Conservation (phyloP, 768 basidiomycete genomes). For the Leccinum subgranulosum region DNA sequence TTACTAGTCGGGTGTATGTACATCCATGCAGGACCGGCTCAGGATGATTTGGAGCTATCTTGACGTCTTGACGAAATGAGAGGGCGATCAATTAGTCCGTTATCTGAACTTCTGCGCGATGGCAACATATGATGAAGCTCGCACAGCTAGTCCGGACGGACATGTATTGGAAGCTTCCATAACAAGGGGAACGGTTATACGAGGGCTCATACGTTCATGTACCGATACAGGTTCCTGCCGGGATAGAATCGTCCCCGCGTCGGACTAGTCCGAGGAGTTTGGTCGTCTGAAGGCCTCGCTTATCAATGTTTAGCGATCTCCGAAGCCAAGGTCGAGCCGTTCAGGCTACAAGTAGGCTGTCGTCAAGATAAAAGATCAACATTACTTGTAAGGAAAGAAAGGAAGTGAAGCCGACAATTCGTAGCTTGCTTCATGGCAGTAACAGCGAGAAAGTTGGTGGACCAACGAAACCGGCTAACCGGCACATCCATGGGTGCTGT, state of each 20-base stretch:
- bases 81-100: neutral
- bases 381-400: neutral
- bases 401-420: neutral
- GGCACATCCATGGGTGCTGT: neutral
- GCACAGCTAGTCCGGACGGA: neutral
- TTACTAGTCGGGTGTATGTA: slow-evolving; percentile 4
- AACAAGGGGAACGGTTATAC: neutral
- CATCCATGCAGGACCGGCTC: neutral
- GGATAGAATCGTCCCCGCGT: neutral
- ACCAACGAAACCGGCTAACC: neutral
- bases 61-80: neutral
- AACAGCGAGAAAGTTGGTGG: neutral
- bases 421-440: neutral
- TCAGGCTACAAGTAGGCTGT: neutral
- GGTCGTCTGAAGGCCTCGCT: neutral
- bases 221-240: neutral
- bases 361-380: neutral
- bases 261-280: slow-evolving; percentile 21
- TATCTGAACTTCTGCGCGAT: neutral
- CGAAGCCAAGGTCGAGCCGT: neutral
- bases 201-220: neutral
- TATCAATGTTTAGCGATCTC: neutral
- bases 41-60: neutral
- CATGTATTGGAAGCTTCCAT: slow-evolving; percentile 1
- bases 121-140: neutral